Evolutionary conservation across 139 green algal species (phyloP), one percentile per base, ranked within the genome.

Genomic region (Auxenochlorella pyrenoidosa): DNA sequence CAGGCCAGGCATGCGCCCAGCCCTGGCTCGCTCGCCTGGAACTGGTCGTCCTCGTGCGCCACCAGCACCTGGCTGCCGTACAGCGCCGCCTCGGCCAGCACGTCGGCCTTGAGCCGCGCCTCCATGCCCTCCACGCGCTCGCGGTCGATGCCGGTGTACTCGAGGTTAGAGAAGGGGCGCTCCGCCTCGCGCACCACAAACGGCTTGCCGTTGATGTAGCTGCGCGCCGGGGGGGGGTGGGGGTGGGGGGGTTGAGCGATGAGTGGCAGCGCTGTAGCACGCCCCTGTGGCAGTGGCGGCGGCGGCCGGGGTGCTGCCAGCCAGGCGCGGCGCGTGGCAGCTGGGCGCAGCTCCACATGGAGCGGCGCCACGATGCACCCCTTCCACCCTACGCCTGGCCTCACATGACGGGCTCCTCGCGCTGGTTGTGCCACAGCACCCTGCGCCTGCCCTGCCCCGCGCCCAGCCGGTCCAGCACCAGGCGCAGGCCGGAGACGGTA

Each of bases 351-450:
- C 47, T 54, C 47, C 47, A 54, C 47, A 54, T 10, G 47, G 8
- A 54, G 47, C 47, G 10, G 47, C 47, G 47, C 8, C 47, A 54
- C 47, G 8, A 6, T 54, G 5, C 38, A 36, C 0, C 73, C 66
- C 28, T 26, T 26, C 18, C 15, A 13, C 40, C 70, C 70, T 24
- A 0, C 12, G 16, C 28, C 28, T 32, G 36, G 38, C 5, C 75
- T 63, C 75, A 92, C n/a, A 99, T 41, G 72, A 99, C 94, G 18
- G 97, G 97, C 91, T 99, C 97, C 90, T 99, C 97, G 0, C 97
- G 92, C 93, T 99, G 95, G 91, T 98, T 99, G 92, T 97, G 93
- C 97, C 97, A 99, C 44, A 97, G 88, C 44, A 99, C 96, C 43
- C 89, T 92, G 18, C 93, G 91, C 54, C 86, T 58, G 5, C 94